Evolutionary conservation across 2,329 filamentous ascomycete species (phyloP), one percentile per base, ranked within the genome.

Genomic region (Hypoxylon sp.): DNA sequence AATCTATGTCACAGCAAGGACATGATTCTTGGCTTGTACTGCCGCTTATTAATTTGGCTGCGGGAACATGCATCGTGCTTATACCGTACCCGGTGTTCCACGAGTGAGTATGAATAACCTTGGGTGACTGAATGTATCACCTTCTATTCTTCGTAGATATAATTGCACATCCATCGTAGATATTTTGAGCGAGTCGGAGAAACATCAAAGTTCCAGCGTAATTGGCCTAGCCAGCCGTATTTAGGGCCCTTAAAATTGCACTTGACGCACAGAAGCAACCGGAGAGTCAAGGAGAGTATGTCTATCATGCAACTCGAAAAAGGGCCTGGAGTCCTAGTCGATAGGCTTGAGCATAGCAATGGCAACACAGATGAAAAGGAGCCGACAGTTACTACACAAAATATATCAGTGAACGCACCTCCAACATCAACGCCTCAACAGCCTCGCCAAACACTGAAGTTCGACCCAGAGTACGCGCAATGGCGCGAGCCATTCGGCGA

Each of bases 401-500:
- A 49, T 1, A 14, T 30, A 48, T 21, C 13, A 25, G 43, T 6
- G n/a, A 52, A 19, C 14, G 17, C 19, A 38, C 3, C 43, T 14
- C n/a, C 21, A 51, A 7, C 4, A 30, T 5, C 49, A 56, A 5
- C 51, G 0, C 17, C 45, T 3, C 50, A 60, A 32, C 52, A 43
- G 41, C 50, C 55, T 2, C 63, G 66, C 36, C 63, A 69, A 28
- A 67, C 68, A 2, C 55, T 74, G 2, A 58, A 61, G 9, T 71
- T 50, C 45, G 69, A 73, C 34, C 23, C 57, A 1, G 70, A 73
- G 49, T 74, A 70, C 50, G 70, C 58, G 21, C 46, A 32, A 23
- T 72, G 70, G 69, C 49, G 48, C 7, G 48, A 57, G 23, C 62
- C 71, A 1, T 58, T 69, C 17, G 65, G 57, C 49, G 60, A 60